These are phyloP conservation scores for Cercis canadensis DNA, from an alignment of 306 rosid genomes.

Conservation along the genomic window DNA sequence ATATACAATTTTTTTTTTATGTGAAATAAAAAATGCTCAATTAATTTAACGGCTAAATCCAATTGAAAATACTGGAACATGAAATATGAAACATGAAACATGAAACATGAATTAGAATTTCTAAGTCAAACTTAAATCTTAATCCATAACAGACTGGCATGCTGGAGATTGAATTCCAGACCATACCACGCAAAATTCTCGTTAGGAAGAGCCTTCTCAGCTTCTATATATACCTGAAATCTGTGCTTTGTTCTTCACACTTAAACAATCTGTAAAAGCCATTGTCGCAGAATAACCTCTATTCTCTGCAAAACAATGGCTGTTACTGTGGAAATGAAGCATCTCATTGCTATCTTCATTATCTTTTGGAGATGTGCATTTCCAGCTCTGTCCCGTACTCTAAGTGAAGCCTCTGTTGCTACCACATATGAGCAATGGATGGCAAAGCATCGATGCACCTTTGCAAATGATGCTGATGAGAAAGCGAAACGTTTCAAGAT, in stretches of 20 bases:
- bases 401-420: slow-evolving; percentile 16
- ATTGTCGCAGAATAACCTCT: not conserved
- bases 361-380: slow-evolving; percentile 15
- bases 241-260: not conserved
- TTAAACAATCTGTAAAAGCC: not conserved
- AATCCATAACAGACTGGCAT: no score
- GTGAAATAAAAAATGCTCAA: no score
- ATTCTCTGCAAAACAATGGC: slow-evolving; percentile 21
- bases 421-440: slow-evolving; percentile 33
- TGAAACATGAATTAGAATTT: no score
- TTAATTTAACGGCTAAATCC: no score
- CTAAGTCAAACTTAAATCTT: no score
- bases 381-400: slow-evolving; percentile 16
- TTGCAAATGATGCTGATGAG: not conserved
- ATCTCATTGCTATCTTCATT: not conserved
- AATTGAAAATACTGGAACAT: no score
- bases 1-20: no score
- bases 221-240: no score
- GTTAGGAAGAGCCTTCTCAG: not conserved
- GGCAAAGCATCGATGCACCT: no score
- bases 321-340: not conserved
- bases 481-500: slow-evolving; percentile 31
- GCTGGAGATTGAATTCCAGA: no score
- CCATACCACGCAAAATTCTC: not conserved
- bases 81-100: no score